Evolutionary conservation across 169 alveolate genomes (phyloP).

Genomic region (Blepharisma undulans): DNA sequence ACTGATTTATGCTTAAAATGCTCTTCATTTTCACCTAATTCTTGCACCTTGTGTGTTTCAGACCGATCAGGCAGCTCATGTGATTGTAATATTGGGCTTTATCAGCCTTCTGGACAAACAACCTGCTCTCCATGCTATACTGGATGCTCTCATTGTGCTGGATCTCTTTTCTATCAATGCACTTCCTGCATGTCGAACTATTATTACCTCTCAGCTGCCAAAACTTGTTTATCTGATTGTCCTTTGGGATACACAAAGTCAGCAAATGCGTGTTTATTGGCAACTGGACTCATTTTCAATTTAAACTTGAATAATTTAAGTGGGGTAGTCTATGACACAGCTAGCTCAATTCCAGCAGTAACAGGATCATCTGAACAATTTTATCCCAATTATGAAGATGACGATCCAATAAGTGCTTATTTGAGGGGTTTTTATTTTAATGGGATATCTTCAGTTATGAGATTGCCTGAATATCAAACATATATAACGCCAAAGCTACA

Average conservation of each 20-base stretch:
- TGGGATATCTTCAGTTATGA: background rate
- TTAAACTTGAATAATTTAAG: background rate
- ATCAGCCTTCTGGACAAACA: background rate
- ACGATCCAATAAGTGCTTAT: constrained; percentile 19
- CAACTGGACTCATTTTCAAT: background rate
- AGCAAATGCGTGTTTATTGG: background rate
- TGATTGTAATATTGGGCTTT: background rate
- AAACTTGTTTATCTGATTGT: background rate
- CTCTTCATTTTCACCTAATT: background rate
- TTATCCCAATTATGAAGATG: constrained; percentile 4
- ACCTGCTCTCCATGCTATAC: background rate
- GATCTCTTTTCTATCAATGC: background rate
- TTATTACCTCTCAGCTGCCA: background rate
- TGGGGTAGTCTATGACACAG: constrained; percentile 4
- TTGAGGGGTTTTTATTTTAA: constrained; percentile 27
- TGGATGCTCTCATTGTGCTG: background rate
- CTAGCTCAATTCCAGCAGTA: background rate
- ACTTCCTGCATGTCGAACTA: background rate
- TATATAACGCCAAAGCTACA: background rate
- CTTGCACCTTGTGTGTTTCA: background rate
- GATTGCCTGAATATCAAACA: background rate
- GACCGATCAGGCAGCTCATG: background rate
- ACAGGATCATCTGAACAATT: background rate
- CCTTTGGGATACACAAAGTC: background rate
- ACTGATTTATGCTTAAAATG: background rate